phyloP scores from a whole-genome alignment of 306 rosid genomes.

The Medicago ruthenica region DNA sequence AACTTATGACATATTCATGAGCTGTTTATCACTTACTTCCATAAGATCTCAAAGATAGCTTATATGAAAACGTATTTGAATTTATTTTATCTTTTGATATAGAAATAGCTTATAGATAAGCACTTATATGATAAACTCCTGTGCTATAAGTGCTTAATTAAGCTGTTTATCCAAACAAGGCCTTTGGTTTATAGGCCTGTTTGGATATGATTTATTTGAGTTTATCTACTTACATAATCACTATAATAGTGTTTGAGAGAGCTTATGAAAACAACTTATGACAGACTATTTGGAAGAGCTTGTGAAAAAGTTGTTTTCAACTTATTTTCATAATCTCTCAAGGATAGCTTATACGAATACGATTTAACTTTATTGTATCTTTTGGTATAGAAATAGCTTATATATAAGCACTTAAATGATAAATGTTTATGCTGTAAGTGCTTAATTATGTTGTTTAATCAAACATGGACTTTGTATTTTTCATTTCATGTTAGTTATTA shows the following conservation, averaged over 20 bases:
- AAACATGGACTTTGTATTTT: background rate
- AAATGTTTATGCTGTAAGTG: background rate
- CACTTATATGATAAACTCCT: too few species aligned
- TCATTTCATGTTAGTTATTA: constrained; percentile 24
- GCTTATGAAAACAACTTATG: background rate
- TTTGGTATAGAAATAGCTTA: background rate
- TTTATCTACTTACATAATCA: background rate
- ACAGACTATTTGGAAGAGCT: background rate
- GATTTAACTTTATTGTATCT: background rate
- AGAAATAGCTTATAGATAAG: too few species aligned
- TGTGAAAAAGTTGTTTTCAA: too few species aligned
- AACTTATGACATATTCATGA: too few species aligned
- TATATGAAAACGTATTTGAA: too few species aligned
- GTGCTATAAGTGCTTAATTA: too few species aligned
- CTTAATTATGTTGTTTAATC: background rate
- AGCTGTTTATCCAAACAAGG: too few species aligned
- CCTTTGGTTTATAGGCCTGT: background rate
- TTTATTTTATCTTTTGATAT: too few species aligned
- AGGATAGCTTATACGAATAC: background rate
- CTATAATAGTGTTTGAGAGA: background rate
- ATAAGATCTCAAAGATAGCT: too few species aligned
- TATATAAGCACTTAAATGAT: background rate
- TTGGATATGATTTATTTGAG: background rate
- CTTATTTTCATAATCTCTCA: background rate
- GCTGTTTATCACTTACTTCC: too few species aligned